phyloP scores from a whole-genome alignment of 2,329 filamentous ascomycete species.

The Chlorencoelia australis region DNA sequence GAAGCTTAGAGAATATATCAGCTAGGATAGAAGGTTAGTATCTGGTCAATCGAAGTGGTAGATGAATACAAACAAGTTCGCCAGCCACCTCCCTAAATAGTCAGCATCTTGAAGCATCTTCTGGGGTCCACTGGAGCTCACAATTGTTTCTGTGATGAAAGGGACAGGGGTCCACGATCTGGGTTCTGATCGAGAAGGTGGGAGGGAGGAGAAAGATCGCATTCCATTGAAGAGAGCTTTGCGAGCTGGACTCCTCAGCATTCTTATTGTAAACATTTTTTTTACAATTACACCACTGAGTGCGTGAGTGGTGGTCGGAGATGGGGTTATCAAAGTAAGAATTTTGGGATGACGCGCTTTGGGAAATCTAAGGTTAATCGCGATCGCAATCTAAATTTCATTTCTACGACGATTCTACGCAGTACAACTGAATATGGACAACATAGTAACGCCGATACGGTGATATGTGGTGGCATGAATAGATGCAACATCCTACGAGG shows the following conservation, averaged over 20 bases:
- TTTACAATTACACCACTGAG: too few relatives aligned
- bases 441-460: not conserved
- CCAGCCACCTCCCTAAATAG: slow-evolving; percentile 58
- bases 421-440: too few relatives aligned
- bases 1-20: slow-evolving; percentile 72
- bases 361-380: slow-evolving; percentile 14
- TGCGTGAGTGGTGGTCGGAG: too few relatives aligned
- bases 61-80: slow-evolving; percentile 55
- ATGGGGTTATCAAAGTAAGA: not conserved
- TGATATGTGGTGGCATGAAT: slow-evolving; percentile 22
- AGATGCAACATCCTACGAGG: slow-evolving; percentile 15
- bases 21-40: slow-evolving; percentile 35
- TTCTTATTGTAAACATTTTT: slow-evolving; percentile 21
- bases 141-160: slow-evolving; percentile 44
- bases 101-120: slow-evolving; percentile 14
- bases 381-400: slow-evolving; percentile 2
- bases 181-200: slow-evolving; percentile 20
- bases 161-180: slow-evolving; percentile 36
- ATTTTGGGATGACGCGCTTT: slow-evolving; percentile 1
- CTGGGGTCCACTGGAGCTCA: slow-evolving; percentile 33
- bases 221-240: slow-evolving; percentile 13
- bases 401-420: slow-evolving; percentile 2
- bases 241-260: slow-evolving; percentile 19
- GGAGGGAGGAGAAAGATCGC: slow-evolving; percentile 20
- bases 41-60: slow-evolving; percentile 19